Percentiles rank a stretch among this genome's conserved stretches.
Evolutionary conservation across 164 flowering plant species (phyloP).

Genomic region (Cinnamomum micranthum): DNA sequence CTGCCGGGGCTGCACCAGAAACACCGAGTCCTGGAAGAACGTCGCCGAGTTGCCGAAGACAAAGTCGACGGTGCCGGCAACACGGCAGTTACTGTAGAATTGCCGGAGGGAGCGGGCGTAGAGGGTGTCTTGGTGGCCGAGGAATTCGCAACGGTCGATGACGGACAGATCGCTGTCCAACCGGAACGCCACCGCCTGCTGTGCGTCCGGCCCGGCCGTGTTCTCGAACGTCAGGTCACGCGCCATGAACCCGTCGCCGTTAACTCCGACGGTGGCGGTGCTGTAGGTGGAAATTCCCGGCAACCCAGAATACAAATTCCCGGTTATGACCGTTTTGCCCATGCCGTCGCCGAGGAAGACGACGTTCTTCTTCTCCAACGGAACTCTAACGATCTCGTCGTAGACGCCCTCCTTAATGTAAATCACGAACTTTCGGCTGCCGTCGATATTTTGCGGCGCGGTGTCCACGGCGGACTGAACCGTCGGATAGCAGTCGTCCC

Average conservation of each 20-base stretch:
- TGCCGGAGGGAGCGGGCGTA: slow-evolving; percentile 23
- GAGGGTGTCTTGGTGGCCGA: slow-evolving; percentile 25
- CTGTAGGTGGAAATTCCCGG: slow-evolving; percentile 68
- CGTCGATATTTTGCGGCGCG: slow-evolving; percentile 45
- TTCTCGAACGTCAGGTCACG: slow-evolving; percentile 16
- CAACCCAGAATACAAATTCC: slow-evolving; percentile 42
- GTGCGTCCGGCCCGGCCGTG: slow-evolving; percentile 21
- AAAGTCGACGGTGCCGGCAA: slow-evolving; percentile 17
- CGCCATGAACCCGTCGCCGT: slow-evolving; percentile 26
- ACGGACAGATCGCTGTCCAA: slow-evolving; percentile 15
- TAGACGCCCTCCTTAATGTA: slow-evolving; percentile 70
- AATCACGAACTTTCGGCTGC: slow-evolving; percentile 46
- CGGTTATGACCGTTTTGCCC: slow-evolving; percentile 89
- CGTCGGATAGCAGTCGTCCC: slow-evolving; percentile 36
- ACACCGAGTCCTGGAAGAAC: slow-evolving; percentile 10
- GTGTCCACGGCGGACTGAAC: slow-evolving; percentile 78
- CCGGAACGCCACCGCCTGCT: slow-evolving; percentile 23
- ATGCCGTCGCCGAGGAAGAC: slow-evolving; percentile 89
- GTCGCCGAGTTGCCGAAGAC: slow-evolving; percentile 24
- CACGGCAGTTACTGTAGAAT: slow-evolving; percentile 16
- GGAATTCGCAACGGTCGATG: slow-evolving; percentile 15
- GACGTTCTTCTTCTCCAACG: slow-evolving; percentile 66
- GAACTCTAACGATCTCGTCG: slow-evolving; percentile 66
- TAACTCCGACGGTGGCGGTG: slow-evolving; percentile 54
- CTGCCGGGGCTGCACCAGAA: slow-evolving; percentile 16